phyloP scores from a whole-genome alignment of 495 filamentous ascomycete species.

The Podospora sp. region DNA sequence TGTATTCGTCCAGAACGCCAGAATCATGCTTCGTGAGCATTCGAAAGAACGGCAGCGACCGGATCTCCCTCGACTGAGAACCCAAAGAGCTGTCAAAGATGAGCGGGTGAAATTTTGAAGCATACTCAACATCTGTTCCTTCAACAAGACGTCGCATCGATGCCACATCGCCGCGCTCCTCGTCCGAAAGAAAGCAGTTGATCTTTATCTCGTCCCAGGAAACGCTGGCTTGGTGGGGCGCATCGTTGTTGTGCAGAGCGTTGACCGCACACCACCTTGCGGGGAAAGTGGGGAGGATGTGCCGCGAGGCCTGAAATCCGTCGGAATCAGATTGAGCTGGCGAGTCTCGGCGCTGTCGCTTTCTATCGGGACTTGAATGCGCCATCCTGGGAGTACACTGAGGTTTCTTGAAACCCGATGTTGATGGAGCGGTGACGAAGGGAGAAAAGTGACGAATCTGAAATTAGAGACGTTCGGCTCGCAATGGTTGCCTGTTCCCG shows the following conservation, averaged over 20 bases:
- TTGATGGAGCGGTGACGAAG: background rate
- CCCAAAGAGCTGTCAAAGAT: background rate
- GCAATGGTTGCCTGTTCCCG: slow-evolving; percentile 11
- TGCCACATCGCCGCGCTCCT: background rate
- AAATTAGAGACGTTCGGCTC: background rate
- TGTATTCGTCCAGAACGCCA: background rate
- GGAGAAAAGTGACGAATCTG: too few species aligned
- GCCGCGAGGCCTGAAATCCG: background rate
- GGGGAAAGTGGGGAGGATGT: background rate
- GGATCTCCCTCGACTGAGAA: background rate
- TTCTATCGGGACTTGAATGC: slow-evolving; percentile 3
- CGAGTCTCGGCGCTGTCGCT: slow-evolving; percentile 5
- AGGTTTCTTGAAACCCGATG: background rate
- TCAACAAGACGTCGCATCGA: background rate
- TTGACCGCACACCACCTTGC: slow-evolving; percentile 7
- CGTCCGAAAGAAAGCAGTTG: slow-evolving; percentile 3
- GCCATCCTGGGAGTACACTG: background rate
- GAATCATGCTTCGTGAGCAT: background rate
- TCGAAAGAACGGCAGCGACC: slow-evolving; percentile 6
- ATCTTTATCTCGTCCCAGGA: background rate
- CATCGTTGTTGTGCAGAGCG: background rate
- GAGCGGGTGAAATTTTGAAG: slow-evolving; percentile 3
- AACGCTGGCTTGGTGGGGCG: background rate
- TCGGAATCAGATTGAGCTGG: background rate
- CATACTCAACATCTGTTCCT: background rate